Evolutionary conservation across 441 rosid genomes (phyloP), one percentile per base, ranked within the genome.

Genomic region (Aquilaria agallochum): DNA sequence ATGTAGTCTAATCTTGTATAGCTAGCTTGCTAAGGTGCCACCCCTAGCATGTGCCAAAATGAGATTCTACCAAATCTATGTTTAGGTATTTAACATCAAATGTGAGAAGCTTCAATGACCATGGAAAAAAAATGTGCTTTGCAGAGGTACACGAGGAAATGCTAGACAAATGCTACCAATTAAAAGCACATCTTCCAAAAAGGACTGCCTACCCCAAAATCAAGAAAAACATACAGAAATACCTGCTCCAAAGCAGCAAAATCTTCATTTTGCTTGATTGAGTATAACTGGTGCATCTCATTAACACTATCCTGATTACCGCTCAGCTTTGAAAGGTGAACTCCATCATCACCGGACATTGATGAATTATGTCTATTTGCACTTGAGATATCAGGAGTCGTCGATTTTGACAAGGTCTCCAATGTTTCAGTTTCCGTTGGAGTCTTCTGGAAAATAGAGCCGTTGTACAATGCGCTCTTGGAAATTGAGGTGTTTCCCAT

Each of bases 211-310:
- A 48, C 11, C 46, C 14, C 27, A 20, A 20, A 20, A 47, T 3
- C 12, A 46, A 36, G 42, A 61, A 5, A 12, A 42, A 50, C 42
- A 63, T 44, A 48, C 60, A 48, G 46, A 8, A 49, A 14, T 68
- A 95, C 99, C 95, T 92, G 99, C 71, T 95, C 99, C 80, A 95
- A 74, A 69, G 96, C 82, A 73, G 86, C 59, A 78, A 95, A 90
- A 77, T 92, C 98, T 74, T 88, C 98, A 69, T 85, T 83, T 54
- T 85, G 87, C 60, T 81, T 85, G 58, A 82, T 76, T 66, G 78
- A 60, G 68, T 74, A 84, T 68, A 74, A 82, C 33, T 78, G 85
- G 4, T 70, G 74, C 67, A 63, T 74, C 59, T 72, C 75, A 56
- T 73, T 80, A 30, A 48, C 66, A 65, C 44, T 62, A 58, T 58